Base-by-base conservation (phyloP, 306 rosid genomes). In the Corylus avellana region DNA sequence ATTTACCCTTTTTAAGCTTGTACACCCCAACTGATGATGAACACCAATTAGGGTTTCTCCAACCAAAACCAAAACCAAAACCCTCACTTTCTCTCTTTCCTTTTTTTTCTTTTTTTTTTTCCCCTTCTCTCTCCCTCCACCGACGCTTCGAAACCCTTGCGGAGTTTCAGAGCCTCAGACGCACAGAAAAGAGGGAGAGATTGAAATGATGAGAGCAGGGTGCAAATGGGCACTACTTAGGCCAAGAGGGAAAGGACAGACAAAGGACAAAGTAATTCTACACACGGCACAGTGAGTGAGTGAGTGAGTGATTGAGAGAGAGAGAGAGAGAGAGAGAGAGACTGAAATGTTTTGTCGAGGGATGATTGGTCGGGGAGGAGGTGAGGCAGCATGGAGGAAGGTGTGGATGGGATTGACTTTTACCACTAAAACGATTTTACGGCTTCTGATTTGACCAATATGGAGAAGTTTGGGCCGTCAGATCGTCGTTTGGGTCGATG, bases 41-140 rank as follows among this genome's bases (percentile, higher is more conserved):
- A 39, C 72, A 39, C 18, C 13, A 67, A 67, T 42, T 67, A 67
- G 72, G 72, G 72, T 67, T 67, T 17, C 6, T 39, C 29, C 69
- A 22, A 22, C 22, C 22, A 22, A 22, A 9, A 27, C 39, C 69
- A 9, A 8, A 29, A 62, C 14, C 4, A 62, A 62, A 62, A 12
- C 44, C 75, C 32, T 17, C 10, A 22, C 49, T 20, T 56, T 29
- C 10, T 42, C 25, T 77, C 14, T n/a, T 39, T 13, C 54, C 25
- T 67, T 4, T 20, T n/a, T 42, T 4, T 47, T 16, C 0, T 13
- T 62, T 1, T 35, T n/a, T 39, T 35, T 44, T 73, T 42, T 20
- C 13, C 11, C 42, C 7, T 27, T 2, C 17, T 7, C 39, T 61
- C 69, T 32, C 12, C 69, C 32, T 8, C 25, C 69, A 29, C 72